Evolutionary conservation across 169 alveolate genomes (phyloP), one percentile per base, ranked within the genome.

Genomic region (Babesia microti): DNA sequence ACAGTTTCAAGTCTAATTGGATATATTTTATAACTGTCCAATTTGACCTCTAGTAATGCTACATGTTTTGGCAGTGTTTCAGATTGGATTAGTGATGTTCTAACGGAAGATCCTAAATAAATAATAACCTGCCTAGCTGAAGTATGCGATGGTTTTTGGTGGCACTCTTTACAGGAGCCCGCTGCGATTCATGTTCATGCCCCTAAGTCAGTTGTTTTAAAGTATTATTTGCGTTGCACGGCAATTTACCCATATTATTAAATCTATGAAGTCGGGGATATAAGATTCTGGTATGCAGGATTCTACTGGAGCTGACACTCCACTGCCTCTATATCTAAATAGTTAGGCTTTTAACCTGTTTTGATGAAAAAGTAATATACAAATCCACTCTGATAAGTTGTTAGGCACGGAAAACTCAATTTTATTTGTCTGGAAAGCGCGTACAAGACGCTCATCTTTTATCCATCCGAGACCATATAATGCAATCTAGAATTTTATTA

Each of bases 381-480:
- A 86, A 54, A 88, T 87, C 79, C 89, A 81, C 21, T 76, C 59
- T 21, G 52, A 68, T 14, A 17, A 14, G 29, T 66, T 61, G 5
- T 21, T 61, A 3, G 97, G 95, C n/a, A 87, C 57, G 21, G 81
- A 67, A 74, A 89, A 91, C 12, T 72, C 80, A 6, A 94, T 83
- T 55, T 80, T 70, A 33, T 81, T 73, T 27, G 78, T 76, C 43
- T 87, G 91, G 43, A 91, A 79, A n/a, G 89, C 81, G 44, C 84
- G 59, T 59, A 83, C 78, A 18, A 94, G 68, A 53, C 91, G 59
- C 45, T 88, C 97, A 57, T 94, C 98, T 55, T 91, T 91, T 56
- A 91, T 82, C 78, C 92, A 78, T 0, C 98, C 98, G 7, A 94
- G 68, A 0, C 98, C 97, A 80, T 91, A 94, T 0, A 94, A 74